Evolutionary conservation across 2,329 filamentous ascomycete genomes (phyloP), one percentile per base, ranked within the genome.

Genomic region (Clonostachys solani): DNA sequence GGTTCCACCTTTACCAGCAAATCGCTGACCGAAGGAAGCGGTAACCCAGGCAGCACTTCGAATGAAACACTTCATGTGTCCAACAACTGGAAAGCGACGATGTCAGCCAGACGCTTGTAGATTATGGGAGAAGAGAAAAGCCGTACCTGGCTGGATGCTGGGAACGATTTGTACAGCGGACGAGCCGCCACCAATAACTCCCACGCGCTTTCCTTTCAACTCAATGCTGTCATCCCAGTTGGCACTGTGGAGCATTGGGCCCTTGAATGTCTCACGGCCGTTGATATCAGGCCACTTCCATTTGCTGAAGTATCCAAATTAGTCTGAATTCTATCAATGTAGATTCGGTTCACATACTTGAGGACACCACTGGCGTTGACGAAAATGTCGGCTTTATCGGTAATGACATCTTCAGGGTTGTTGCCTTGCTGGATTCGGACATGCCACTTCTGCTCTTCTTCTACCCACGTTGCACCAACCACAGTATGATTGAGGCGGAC

Each of bases 161-260:
- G 77, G 72, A 12, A 79, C 56, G 23, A 81, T 63, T 51, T 82
- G 78, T 13, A 81, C 68, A 1, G 75, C 77, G 1, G 75, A 78
- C 18, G 77, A 69, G 6, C 77, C 77, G 45, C 77, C 80, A 9
- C 78, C 78, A 45, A 82, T 78, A 15, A 83, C 65, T 3, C 71
- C 76, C 7, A 81, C 71, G 0, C 63, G 68, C 56, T 80, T 81
- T 49, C 67, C 70, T n/a, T 65, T 57, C 48, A 71, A 68, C 44
- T 78, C 69, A 38, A 77, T 73, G 19, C 64, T 58, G 36, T 71
- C 60, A 2, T 75, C 74, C 78, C 78, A 82, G 37, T 63, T 63
- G 3, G 77, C 75, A 15, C 71, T 78, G 54, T 82, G 77, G 42
- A 81, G 61, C 15, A 78, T 53, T 7, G 69, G 57, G 33, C 77